Evolutionary conservation across 345 rosid genomes (phyloP).

Genomic region (Litchi chinensis): DNA sequence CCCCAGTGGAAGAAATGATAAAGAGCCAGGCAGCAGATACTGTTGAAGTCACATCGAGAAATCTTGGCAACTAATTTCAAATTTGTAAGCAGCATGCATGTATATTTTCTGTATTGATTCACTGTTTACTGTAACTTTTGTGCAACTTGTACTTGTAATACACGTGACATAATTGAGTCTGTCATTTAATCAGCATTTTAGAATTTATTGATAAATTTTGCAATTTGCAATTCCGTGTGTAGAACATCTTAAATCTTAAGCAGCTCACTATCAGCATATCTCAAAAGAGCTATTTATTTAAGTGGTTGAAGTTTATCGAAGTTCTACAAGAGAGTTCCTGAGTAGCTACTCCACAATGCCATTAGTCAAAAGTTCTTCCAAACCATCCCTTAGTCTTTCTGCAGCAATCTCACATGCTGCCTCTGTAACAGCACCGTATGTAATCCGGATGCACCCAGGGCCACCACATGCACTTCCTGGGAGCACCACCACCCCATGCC

Average conservation of each 20-base stretch:
- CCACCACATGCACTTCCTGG: conserved; percentile 80
- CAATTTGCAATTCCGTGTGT: no score
- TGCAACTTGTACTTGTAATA: neutral
- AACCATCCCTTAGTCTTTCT: conserved; percentile 61
- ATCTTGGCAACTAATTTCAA: conserved; percentile 1
- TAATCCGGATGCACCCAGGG: conserved; percentile 66
- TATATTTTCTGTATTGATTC: neutral
- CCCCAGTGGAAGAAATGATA: conserved; percentile 91
- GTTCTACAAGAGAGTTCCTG: no score
- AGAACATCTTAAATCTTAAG: no score
- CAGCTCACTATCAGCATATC: no score
- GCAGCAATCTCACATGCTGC: conserved; percentile 69
- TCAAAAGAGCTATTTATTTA: no score
- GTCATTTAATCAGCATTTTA: neutral
- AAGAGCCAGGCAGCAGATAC: neutral
- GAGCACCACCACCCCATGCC: conserved; percentile 77
- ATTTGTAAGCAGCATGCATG: conserved; percentile 1
- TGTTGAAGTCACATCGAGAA: neutral
- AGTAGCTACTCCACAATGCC: conserved; percentile 48
- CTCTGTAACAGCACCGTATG: conserved; percentile 78
- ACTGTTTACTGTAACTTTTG: neutral
- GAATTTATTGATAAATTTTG: neutral
- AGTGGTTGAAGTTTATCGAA: no score
- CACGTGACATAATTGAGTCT: neutral
- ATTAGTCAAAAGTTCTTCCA: conserved; percentile 61